phyloP scores from a whole-genome alignment of 306 rosid genomes.

The Notholithocarpus densiflorus region DNA sequence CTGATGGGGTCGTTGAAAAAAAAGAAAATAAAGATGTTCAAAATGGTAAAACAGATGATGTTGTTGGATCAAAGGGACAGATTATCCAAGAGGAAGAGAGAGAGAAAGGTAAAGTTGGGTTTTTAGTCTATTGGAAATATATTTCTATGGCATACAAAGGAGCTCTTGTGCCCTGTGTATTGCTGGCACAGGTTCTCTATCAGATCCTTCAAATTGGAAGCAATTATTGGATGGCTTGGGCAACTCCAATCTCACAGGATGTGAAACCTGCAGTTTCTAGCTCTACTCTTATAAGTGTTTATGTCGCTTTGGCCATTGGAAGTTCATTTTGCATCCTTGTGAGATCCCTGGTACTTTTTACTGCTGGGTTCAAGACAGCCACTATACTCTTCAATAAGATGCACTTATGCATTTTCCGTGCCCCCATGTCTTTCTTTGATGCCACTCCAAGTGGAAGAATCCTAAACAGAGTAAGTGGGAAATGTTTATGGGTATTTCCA shows the following conservation, averaged over 20 bases:
- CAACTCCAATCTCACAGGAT: conserved; percentile 50
- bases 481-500: neutral
- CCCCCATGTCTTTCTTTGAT: conserved; percentile 72
- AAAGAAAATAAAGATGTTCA: conserved; percentile 21
- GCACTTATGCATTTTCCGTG: conserved; percentile 55
- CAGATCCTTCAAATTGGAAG: conserved; percentile 57
- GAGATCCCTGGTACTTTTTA: conserved; percentile 36
- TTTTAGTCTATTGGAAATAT: conserved; percentile 52
- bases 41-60: conserved; percentile 25
- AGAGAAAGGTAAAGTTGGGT: conserved; percentile 59
- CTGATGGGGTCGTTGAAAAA: conserved; percentile 9
- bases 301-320: conserved; percentile 47
- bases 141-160: conserved; percentile 54
- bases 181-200: conserved; percentile 42
- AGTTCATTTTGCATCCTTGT: conserved; percentile 42
- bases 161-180: conserved; percentile 54
- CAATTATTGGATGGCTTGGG: conserved; percentile 81
- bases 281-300: conserved; percentile 35
- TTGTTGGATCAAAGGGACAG: conserved; percentile 38
- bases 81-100: conserved; percentile 80
- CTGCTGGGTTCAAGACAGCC: conserved; percentile 53
- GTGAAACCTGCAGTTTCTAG: conserved; percentile 27
- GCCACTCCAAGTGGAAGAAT: conserved; percentile 71
- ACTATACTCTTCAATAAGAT: conserved; percentile 54
- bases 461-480: conserved; percentile 49